Conservation (phyloP, 2,329 filamentous ascomycete species). For the Alternaria gaisen region DNA sequence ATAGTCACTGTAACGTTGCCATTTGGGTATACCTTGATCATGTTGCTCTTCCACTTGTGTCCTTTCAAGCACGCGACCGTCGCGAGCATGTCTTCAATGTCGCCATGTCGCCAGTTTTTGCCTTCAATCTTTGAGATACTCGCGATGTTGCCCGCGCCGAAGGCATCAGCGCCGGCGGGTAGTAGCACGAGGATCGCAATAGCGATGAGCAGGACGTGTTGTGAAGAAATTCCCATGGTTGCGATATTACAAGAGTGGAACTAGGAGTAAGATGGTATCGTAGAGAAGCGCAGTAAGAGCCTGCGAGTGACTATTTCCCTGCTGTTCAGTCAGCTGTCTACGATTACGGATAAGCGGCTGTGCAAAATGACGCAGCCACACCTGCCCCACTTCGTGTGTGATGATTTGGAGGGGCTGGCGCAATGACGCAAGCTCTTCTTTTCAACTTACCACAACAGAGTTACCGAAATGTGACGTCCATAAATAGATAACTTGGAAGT, state of each 20-base stretch:
- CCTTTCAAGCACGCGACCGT: conserved; percentile 57
- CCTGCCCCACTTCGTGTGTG: background rate
- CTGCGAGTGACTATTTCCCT: conserved; percentile 9
- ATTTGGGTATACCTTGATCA: conserved; percentile 52
- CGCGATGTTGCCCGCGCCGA: conserved; percentile 59
- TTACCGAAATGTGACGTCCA: background rate
- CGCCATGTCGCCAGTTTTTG: conserved; percentile 62
- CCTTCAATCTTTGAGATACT: conserved; percentile 54
- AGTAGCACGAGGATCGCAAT: conserved; percentile 50
- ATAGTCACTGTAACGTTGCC: background rate
- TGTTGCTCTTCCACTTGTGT: conserved; percentile 55
- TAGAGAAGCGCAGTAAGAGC: conserved; percentile 9
- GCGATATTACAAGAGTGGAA: background rate
- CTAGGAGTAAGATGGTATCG: background rate
- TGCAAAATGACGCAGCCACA: conserved; percentile 15
- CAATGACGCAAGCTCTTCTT: background rate
- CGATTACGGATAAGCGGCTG: conserved; percentile 18
- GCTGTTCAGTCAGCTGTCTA: conserved; percentile 20
- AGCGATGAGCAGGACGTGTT: conserved; percentile 48
- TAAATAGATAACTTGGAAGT: background rate
- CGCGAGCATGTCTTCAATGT: conserved; percentile 62
- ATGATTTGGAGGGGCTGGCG: background rate
- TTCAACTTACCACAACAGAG: background rate
- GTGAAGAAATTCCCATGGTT: conserved; percentile 46
- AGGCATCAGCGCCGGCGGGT: conserved; percentile 50